These are phyloP conservation scores for Fusarium lateritium DNA, from an alignment of 2,329 filamentous ascomycete species.

Conservation along the genomic window DNA sequence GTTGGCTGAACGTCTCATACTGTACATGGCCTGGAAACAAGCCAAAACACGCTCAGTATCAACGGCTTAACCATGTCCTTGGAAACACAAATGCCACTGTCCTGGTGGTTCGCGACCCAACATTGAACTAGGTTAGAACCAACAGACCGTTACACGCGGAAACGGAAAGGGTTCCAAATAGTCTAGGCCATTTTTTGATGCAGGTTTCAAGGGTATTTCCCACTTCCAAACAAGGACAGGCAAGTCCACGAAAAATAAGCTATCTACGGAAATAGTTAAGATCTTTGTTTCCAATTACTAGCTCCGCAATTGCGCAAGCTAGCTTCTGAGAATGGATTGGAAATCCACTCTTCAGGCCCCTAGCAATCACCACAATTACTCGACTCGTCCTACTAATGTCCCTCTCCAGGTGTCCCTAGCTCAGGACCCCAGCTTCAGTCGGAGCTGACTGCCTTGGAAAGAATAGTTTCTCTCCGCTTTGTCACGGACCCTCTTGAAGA, in stretches of 20 bases:
- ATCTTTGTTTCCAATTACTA: neutral
- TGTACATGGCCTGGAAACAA: constrained; percentile 1
- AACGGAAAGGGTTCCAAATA: neutral
- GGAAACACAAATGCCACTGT: neutral
- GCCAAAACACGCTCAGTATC: constrained; percentile 9
- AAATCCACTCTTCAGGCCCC: neutral
- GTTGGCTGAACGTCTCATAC: neutral
- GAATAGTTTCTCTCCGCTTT: neutral
- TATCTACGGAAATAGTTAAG: constrained; percentile 5
- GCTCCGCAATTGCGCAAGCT: neutral
- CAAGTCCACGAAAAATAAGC: neutral
- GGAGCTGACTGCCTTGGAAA: neutral
- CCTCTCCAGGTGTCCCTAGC: neutral
- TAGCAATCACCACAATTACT: neutral
- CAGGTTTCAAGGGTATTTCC: neutral
- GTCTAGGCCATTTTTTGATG: neutral
- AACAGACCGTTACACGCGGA: constrained; percentile 13
- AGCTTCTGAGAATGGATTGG: neutral
- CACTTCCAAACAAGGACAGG: constrained; percentile 1
- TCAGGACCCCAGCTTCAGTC: neutral
- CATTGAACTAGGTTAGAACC: neutral
- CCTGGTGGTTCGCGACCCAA: no score
- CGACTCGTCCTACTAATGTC: neutral
- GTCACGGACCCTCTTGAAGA: neutral
- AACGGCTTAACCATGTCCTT: neutral